Percentiles rank a stretch among this genome's conserved stretches.
Conservation (phyloP, 441 rosid species). For the Pelargonium fulgidum region DNA sequence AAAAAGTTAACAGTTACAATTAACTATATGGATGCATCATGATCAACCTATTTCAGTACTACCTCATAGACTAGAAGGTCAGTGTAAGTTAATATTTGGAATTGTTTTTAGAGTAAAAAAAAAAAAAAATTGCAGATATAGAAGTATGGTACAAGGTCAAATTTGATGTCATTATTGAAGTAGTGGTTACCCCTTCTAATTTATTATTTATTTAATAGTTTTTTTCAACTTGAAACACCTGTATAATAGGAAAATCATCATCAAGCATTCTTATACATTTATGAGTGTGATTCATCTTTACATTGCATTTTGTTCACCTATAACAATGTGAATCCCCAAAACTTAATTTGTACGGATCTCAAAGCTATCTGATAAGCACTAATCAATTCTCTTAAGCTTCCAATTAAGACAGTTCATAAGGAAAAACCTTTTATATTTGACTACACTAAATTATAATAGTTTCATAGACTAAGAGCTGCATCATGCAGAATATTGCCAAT, state of each 20-base stretch:
- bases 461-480: neutral
- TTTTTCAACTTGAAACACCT: neutral
- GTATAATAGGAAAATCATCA: neutral
- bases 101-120: neutral
- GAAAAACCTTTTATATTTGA: neutral
- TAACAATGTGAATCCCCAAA: neutral
- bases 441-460: neutral
- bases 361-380: neutral
- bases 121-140: neutral
- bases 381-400: neutral
- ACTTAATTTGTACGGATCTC: neutral
- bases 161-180: neutral
- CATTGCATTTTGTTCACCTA: neutral
- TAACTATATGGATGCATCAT: neutral
- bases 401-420: neutral
- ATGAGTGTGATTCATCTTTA: neutral
- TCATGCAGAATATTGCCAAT: neutral
- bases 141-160: neutral
- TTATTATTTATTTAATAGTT: neutral
- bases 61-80: neutral
- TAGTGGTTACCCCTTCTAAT: neutral
- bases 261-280: slow-evolving; percentile 2
- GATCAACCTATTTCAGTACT: neutral
- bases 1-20: neutral
- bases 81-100: neutral